Evolutionary conservation across 257 asterid genomes (phyloP).

Genomic region (Nicotiana tomentosiformis): DNA sequence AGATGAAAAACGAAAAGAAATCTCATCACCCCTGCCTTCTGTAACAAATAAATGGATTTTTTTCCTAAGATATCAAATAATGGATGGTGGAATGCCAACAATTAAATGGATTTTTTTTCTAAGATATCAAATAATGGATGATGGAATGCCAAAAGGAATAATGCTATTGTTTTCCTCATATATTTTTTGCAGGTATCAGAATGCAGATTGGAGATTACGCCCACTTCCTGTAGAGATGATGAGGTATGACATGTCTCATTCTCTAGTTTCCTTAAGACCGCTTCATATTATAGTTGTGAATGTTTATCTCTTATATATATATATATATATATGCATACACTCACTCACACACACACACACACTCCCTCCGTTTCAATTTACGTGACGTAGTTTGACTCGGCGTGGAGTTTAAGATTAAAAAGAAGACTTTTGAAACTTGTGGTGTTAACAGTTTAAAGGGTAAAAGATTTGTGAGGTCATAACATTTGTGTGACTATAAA

Average conservation of each 20-base stretch:
- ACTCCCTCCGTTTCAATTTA: too few species aligned
- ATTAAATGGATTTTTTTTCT: background rate
- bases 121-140: background rate
- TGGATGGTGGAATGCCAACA: background rate
- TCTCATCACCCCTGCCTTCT: background rate
- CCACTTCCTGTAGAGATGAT: constrained; percentile 91
- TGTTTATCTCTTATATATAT: background rate
- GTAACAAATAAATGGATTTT: background rate
- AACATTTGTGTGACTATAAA: too few species aligned
- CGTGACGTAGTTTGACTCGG: too few species aligned
- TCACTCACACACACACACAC: too few species aligned
- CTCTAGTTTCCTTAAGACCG: background rate
- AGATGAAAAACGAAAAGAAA: background rate
- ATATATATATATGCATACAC: too few species aligned
- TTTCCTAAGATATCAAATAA: background rate
- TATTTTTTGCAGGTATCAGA: constrained; percentile 74
- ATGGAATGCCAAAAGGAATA: background rate
- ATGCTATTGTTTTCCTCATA: constrained; percentile 19
- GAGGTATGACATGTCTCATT: constrained; percentile 34
- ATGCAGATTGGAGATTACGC: constrained; percentile 99
- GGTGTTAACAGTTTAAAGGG: too few species aligned
- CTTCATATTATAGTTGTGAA: background rate
- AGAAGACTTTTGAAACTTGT: too few species aligned
- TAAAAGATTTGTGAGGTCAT: too few species aligned
- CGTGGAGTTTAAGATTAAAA: too few species aligned